Evolutionary conservation across 768 basidiomycete species (phyloP), one percentile per base, ranked within the genome.

Genomic region (Suillus fuscotomentosus): DNA sequence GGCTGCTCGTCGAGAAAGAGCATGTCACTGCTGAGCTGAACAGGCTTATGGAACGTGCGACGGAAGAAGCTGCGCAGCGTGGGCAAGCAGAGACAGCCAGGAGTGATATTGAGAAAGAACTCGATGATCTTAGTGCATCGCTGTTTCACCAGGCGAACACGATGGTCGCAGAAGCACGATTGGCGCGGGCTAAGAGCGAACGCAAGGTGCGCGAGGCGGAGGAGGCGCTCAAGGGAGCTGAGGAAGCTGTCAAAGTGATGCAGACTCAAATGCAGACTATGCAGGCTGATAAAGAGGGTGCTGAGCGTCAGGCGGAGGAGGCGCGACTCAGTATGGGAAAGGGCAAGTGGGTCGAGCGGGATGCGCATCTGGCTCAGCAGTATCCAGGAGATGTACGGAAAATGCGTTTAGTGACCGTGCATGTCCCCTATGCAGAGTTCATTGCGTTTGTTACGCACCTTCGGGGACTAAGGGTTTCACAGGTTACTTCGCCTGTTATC

Each of bases 101-200:
- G 41, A 80, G 74, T 1, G 87, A 87, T 67, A 97, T 99, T 60
- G 97, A 99, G 80, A 88, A 90, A 78, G 97, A 99, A 66, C 81
- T 99, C 60, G 95, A 97, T 73, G 94, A 97, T 75, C 88, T 99
- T 66, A 95, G 95, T 66, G 94, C 95, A 17, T 85, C 80, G 56
- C 80, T 99, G 20, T 99, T 99, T 71, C 85, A 86, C 60, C 91
- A 97, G 77, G 97, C 97, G 7, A 99, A 99, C 74, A 89, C 84
- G 7, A 99, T 99, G 97, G 97, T 99, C n/a, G 94, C 93, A 0
- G 91, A 94, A 73, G 97, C 96, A 24, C 85, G 95, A 17, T 83
- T 88, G 65, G 79, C 75, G 17, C 79, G 83, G 42, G 88, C 90
- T 5, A 79, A 74, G 66, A 89, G 91, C 81, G 84, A 95, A 71